Evolutionary conservation across 805 yeast genomes (phyloP).

Genomic region (Starmerella bombicola): DNA sequence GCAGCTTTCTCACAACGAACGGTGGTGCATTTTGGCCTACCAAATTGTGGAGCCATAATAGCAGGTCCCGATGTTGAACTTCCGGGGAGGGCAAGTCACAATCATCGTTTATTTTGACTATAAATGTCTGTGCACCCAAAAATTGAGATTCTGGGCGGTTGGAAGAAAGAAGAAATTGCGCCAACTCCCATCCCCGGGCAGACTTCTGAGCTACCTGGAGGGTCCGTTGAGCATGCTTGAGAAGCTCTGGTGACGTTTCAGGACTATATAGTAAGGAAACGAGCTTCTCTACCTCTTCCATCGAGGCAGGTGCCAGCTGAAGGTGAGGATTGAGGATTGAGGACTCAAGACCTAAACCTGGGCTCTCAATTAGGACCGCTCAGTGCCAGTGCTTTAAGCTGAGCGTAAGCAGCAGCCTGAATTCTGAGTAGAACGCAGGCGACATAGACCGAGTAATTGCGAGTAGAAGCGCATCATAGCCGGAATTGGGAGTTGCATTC

Average conservation of each 20-base stretch:
- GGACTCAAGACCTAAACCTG: too few species aligned
- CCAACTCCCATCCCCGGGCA: slow-evolving; percentile 44
- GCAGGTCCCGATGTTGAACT: slow-evolving; percentile 12
- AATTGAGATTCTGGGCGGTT: slow-evolving; percentile 36
- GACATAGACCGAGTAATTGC: too few species aligned
- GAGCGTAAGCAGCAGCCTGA: too few species aligned
- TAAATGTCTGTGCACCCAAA: slow-evolving; percentile 70
- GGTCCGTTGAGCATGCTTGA: slow-evolving; percentile 34
- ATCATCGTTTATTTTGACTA: slow-evolving; percentile 34
- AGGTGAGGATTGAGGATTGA: too few species aligned
- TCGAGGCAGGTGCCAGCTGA: not conserved
- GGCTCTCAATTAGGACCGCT: too few species aligned
- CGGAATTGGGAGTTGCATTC: too few species aligned
- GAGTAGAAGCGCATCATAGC: too few species aligned
- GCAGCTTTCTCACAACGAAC: slow-evolving; percentile 46
- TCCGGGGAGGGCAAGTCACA: slow-evolving; percentile 2
- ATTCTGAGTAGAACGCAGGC: too few species aligned
- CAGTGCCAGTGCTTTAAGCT: too few species aligned
- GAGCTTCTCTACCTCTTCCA: slow-evolving; percentile 11
- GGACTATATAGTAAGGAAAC: slow-evolving; percentile 18
- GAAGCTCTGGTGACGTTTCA: slow-evolving; percentile 5
- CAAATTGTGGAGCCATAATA: slow-evolving; percentile 19
- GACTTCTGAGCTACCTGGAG: slow-evolving; percentile 52
- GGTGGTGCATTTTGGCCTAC: slow-evolving; percentile 11
- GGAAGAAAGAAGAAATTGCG: slow-evolving; percentile 37